Conservation (phyloP, 164 flowering plant genomes). For the Piper betle region DNA sequence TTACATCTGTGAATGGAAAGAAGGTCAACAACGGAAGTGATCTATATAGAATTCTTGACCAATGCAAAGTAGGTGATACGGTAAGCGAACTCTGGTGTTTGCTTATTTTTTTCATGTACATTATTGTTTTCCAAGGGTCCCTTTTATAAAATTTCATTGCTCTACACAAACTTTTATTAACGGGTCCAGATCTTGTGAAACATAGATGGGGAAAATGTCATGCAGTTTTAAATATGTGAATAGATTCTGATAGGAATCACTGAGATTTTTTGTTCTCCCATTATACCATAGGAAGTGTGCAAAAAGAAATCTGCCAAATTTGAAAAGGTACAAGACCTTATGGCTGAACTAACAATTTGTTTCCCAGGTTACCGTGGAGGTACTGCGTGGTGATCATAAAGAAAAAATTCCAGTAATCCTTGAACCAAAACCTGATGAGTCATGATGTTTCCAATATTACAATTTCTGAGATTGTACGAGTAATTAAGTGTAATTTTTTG, state of each 20-base stretch:
- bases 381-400: slow-evolving; percentile 80
- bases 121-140: not conserved
- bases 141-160: too few species aligned
- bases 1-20: slow-evolving; percentile 84
- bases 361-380: slow-evolving; percentile 74
- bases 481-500: not conserved
- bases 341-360: not conserved
- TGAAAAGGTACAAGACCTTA: not conserved
- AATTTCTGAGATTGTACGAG: not conserved
- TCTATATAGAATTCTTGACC: slow-evolving; percentile 93
- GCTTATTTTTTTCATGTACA: not conserved
- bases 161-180: too few species aligned
- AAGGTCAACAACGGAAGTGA: slow-evolving; percentile 85
- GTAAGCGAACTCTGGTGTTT: slow-evolving; percentile 17
- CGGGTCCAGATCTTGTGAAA: too few species aligned
- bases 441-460: slow-evolving; percentile 13
- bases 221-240: too few species aligned
- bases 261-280: too few species aligned
- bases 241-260: too few species aligned
- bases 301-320: too few species aligned
- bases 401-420: slow-evolving; percentile 84
- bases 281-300: too few species aligned
- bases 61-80: slow-evolving; percentile 83
- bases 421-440: slow-evolving; percentile 79
- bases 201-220: too few species aligned